A percentile compares a stretch with the other conserved stretches of the same genome.
These are phyloP conservation scores for Ustilago xerochloae DNA, from an alignment of 1,284 basidiomycete species.

Conservation along the genomic window DNA sequence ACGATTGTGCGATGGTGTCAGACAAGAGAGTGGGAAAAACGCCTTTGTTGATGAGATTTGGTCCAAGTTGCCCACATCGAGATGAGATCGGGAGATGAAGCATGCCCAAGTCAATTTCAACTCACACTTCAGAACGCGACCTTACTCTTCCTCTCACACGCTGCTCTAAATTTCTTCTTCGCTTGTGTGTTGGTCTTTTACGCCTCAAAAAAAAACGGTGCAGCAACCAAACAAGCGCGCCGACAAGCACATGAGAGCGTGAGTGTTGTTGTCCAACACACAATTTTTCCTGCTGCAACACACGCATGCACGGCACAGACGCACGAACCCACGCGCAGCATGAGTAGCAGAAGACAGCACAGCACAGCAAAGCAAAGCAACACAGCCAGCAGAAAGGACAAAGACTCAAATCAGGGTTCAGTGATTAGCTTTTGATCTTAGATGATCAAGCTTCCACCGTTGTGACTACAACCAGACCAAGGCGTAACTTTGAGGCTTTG, in stretches of 20 bases:
- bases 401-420: neutral
- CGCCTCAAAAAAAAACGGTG: neutral
- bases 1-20: too few species aligned
- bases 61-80: too few species aligned
- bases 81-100: too few species aligned
- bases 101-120: too few species aligned
- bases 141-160: too few species aligned
- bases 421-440: too few species aligned
- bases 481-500: too few species aligned
- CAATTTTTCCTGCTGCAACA: neutral
- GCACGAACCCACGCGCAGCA: conserved; percentile 3
- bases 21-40: too few species aligned
- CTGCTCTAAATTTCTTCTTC: neutral
- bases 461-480: too few species aligned
- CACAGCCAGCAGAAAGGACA: conserved; percentile 3
- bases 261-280: conserved; percentile 24
- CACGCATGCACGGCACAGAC: conserved; percentile 14
- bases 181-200: neutral
- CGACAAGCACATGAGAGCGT: neutral
- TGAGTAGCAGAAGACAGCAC: neutral
- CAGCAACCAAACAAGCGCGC: neutral
- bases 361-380: conserved; percentile 7
- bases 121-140: neutral
- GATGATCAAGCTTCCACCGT: too few species aligned
- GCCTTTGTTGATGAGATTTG: too few species aligned